A percentile compares a stretch with the other conserved stretches of the same genome.
Conservation (phyloP, 2,329 filamentous ascomycete genomes). For the Cordyceps fumosorosea region DNA sequence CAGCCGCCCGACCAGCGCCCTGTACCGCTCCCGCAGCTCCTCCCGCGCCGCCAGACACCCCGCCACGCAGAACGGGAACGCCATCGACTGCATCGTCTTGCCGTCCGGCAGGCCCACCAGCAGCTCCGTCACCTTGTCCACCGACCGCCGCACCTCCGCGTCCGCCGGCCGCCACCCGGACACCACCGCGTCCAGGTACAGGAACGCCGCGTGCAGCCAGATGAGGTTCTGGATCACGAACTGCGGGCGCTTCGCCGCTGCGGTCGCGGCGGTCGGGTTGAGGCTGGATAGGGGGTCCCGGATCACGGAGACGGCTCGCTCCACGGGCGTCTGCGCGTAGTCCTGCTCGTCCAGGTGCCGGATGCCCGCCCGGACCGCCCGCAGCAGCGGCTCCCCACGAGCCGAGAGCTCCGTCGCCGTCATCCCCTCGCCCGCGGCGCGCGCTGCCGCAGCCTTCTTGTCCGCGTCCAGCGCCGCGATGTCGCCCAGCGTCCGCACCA, state of each 20-base stretch:
- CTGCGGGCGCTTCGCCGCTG: conserved; percentile 15
- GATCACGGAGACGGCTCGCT: conserved; percentile 13
- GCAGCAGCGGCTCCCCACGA: conserved; percentile 36
- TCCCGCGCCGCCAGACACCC: conserved; percentile 33
- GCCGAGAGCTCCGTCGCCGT: conserved; percentile 39
- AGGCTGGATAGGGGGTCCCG: conserved; percentile 20
- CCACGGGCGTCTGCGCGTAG: background rate
- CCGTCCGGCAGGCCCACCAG: conserved; percentile 26
- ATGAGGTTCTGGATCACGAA: conserved; percentile 29
- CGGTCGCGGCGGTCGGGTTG: conserved; percentile 16
- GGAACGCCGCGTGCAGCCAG: conserved; percentile 42
- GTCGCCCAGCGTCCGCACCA: conserved; percentile 46
- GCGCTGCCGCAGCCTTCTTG: conserved; percentile 42
- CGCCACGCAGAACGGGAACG: conserved; percentile 36
- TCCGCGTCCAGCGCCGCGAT: conserved; percentile 47
- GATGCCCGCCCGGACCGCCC: conserved; percentile 28
- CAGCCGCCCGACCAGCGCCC: conserved; percentile 33
- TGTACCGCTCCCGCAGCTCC: conserved; percentile 36
- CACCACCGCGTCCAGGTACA: conserved; percentile 42
- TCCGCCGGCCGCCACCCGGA: conserved; percentile 44
- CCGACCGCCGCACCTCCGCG: conserved; percentile 31
- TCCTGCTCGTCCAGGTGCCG: conserved; percentile 22
- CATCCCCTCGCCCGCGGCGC: conserved; percentile 33
- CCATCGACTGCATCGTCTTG: conserved; percentile 29
- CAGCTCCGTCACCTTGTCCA: conserved; percentile 28